Evolutionary conservation across 2,329 filamentous ascomycete genomes (phyloP), one percentile per base, ranked within the genome.

Genomic region (Neophaeococcomyces aloes): DNA sequence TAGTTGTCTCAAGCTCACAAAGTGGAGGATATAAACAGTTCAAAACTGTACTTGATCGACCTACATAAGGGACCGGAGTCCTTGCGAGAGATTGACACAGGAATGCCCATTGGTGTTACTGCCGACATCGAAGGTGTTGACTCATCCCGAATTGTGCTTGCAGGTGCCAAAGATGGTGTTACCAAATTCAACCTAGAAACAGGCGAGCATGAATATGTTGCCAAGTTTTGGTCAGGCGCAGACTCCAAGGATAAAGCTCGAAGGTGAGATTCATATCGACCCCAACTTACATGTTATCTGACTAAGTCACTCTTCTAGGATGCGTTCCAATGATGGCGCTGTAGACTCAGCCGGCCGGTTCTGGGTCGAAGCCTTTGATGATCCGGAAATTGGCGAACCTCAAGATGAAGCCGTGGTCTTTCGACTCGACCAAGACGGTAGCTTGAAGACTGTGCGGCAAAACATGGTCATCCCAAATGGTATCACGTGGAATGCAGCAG

Each of bases 291-390:
- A 27, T 14, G 4, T 14, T 13, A 2, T 7, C 27, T 14, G 8
- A 11, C 25, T 25, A 14, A 42, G 35, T 14, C 4, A 18, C 10
- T 14, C 25, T n/a, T 27, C 42, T 52, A 74, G 65, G 35, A 67
- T 68, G 65, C 69, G 82, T 43, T 73, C 72, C 62, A 94, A 94
- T 59, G 88, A 94, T 58, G 87, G 87, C 36, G 82, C 79, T 4
- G 78, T 85, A 40, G 87, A 94, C 58, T 79, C 78, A 19, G 73
- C 79, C 49, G 87, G 88, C 25, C 71, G 86, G 27, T 91, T 89
- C 65, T 94, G 86, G 83, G 71, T 87, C 4, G 86, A 86, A 6
- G 76, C 76, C 49, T 94, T 94, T 84, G 91, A 86, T 50, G 86
- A 94, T 57, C 81, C 85, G 44, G 68, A 79, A 56, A 67, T 76